Conservation (phyloP, 805 yeast genomes). For the Myxozyma udenii region DNA sequence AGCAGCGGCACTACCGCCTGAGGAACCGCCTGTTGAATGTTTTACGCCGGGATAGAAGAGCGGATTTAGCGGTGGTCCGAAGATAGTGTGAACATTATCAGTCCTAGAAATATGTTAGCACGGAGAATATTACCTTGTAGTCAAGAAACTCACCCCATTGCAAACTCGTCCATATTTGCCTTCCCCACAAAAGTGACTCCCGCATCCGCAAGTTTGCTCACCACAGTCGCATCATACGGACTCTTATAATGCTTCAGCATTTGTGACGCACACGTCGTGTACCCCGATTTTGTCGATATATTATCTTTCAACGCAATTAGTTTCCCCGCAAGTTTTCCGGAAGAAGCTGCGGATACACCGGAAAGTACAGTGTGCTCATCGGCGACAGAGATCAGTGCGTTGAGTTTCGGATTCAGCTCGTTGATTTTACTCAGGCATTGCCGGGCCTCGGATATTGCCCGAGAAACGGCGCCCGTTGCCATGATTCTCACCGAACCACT, state of each 20-base stretch:
- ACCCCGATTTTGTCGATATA: constrained; percentile 59
- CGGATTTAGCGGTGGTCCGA: constrained; percentile 43
- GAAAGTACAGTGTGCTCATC: not conserved
- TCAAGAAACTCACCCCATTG: constrained; percentile 66
- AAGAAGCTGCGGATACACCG: not conserved
- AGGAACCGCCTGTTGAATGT: constrained; percentile 79
- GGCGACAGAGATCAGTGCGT: constrained; percentile 14
- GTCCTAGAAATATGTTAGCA: constrained; percentile 13
- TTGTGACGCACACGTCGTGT: constrained; percentile 78
- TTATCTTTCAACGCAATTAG: constrained; percentile 72
- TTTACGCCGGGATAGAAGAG: constrained; percentile 39
- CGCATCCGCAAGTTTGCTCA: constrained; percentile 47
- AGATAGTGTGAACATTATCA: constrained; percentile 40
- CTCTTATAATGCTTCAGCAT: constrained; percentile 59
- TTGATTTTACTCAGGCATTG: constrained; percentile 4
- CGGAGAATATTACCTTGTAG: not conserved
- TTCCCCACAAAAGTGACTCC: constrained; percentile 67
- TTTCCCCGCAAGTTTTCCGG: constrained; percentile 34
- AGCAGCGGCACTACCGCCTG: constrained; percentile 95
- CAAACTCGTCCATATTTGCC: constrained; percentile 93
- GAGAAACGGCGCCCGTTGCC: too few species aligned
- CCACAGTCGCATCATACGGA: constrained; percentile 81
- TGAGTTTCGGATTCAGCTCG: constrained; percentile 5
- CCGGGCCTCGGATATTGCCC: constrained; percentile 6
- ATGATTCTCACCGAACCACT: too few species aligned